Base-by-base conservation (phyloP, 2,329 filamentous ascomycete genomes). In the Fusarium sacchari region DNA sequence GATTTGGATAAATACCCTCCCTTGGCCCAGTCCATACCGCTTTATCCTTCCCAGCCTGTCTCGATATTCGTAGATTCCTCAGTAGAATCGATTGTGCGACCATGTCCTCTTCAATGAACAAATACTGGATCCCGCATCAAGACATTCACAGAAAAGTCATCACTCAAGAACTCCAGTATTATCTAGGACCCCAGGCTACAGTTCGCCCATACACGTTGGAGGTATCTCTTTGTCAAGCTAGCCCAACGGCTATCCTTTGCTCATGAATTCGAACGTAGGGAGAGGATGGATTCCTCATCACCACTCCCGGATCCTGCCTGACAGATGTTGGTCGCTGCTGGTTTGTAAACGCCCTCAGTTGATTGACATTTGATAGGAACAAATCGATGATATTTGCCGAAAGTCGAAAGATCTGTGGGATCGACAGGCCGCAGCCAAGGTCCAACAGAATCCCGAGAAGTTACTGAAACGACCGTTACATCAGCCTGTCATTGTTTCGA, bases 141-240 rank as follows among this genome's bases (percentile, higher is more conserved):
- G 88, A 89, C 64, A 90, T 90, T 77, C 87, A 89, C 80, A 89
- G 88, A 75, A 89, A 87, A 72, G 85, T 90, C 72, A 90, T 90
- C 75, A 89, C 85, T 30, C 84, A 88, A 69, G 86, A 90, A 69
- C 84, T 91, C 61, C 88, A 88, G 71, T 89, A 84, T 66, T 88
- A 89, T 76, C 84, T 90, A 43, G 89, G 89, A 10, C 88, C 88
- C 4, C 85, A 89, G 74, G 86, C 88, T 55, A 89, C 87, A 30
- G 88, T 89, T 52, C 84, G 88, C 63, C 84, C 88, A 46, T 90
- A 86, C 76, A 90, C 88, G 44, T 83, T 86, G 76, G 85, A 89
- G 81, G 88, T 90, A 83, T 73, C 81, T 79, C 69, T 50, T 72
- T 76, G 76, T 75, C 62, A 57, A 68, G 66, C 53, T 49, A 59